A percentile compares a stretch with the other conserved stretches of the same genome.
Conservation (phyloP, 805 yeast species). For the Saccharomycopsis babjevae region DNA sequence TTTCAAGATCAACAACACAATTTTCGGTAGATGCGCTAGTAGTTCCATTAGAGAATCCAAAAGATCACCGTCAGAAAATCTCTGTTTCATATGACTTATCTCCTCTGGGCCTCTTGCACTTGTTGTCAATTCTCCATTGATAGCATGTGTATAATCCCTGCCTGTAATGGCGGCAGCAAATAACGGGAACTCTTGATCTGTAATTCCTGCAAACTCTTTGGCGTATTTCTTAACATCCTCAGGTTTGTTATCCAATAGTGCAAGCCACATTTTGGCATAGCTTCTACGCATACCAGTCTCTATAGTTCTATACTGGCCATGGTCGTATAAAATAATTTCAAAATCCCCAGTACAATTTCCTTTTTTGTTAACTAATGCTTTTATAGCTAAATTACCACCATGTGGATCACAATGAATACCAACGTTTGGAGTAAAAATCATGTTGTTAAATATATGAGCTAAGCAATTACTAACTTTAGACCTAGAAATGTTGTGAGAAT, state of each 20-base stretch:
- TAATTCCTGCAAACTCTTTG: conserved; percentile 64
- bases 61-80: conserved; percentile 52
- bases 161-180: conserved; percentile 95
- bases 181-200: conserved; percentile 67
- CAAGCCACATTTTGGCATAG: conserved; percentile 89
- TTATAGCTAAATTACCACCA: conserved; percentile 89
- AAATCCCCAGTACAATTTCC: conserved; percentile 48
- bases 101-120: conserved; percentile 51
- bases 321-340: conserved; percentile 88
- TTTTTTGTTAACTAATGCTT: conserved; percentile 31
- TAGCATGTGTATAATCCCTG: conserved; percentile 69
- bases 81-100: conserved; percentile 52
- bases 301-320: conserved; percentile 84
- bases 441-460: conserved; percentile 82
- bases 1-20: conserved; percentile 76
- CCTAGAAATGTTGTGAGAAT: conserved; percentile 53
- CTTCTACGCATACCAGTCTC: conserved; percentile 66
- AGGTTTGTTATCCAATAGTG: conserved; percentile 63
- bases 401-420: conserved; percentile 97
- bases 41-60: conserved; percentile 70
- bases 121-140: conserved; percentile 40
- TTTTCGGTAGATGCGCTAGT: conserved; percentile 69
- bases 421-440: conserved; percentile 90
- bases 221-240: conserved; percentile 66
- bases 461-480: conserved; percentile 76